A percentile compares a stretch with the other conserved stretches of the same genome.
Evolutionary conservation across 2,329 filamentous ascomycete genomes (phyloP).

Genomic region (Oidium heveae): DNA sequence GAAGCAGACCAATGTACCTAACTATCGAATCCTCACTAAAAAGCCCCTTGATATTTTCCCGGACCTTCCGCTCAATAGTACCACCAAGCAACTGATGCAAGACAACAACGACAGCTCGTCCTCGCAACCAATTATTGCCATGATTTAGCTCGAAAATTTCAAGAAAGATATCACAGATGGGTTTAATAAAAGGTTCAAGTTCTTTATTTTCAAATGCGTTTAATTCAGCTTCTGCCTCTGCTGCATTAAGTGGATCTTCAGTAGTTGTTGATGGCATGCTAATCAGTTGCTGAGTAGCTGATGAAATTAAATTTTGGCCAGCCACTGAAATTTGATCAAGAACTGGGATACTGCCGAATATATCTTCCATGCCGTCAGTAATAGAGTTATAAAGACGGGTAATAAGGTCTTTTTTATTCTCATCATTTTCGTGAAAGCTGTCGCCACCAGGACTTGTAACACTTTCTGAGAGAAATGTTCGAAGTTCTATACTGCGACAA

Average conservation of each 20-base stretch:
- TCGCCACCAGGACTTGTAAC: slow-evolving; percentile 41
- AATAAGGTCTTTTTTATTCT: slow-evolving; percentile 66
- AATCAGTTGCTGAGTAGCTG: slow-evolving; percentile 39
- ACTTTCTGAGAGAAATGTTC: slow-evolving; percentile 77
- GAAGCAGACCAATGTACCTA: slow-evolving; percentile 48
- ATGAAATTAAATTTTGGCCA: slow-evolving; percentile 71
- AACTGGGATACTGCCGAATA: slow-evolving; percentile 84
- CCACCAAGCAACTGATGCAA: slow-evolving; percentile 86
- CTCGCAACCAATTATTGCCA: slow-evolving; percentile 91
- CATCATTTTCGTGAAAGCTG: slow-evolving; percentile 26
- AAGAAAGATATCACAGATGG: slow-evolving; percentile 91
- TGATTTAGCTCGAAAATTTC: slow-evolving; percentile 87
- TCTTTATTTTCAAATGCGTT: slow-evolving; percentile 81
- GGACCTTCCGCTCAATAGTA: slow-evolving; percentile 84
- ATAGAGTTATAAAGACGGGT: slow-evolving; percentile 90
- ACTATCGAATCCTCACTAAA: slow-evolving; percentile 57
- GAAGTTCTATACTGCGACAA: slow-evolving; percentile 75
- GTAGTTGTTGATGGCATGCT: slow-evolving; percentile 25
- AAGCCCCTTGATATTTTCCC: slow-evolving; percentile 53
- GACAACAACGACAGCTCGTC: slow-evolving; percentile 84
- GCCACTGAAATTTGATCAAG: slow-evolving; percentile 83
- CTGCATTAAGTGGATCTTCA: slow-evolving; percentile 25
- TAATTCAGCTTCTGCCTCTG: slow-evolving; percentile 80
- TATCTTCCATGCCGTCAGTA: slow-evolving; percentile 93
- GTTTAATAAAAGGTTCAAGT: slow-evolving; percentile 87